Evolutionary conservation across 441 rosid genomes (phyloP).

Genomic region (Melastoma candidum): DNA sequence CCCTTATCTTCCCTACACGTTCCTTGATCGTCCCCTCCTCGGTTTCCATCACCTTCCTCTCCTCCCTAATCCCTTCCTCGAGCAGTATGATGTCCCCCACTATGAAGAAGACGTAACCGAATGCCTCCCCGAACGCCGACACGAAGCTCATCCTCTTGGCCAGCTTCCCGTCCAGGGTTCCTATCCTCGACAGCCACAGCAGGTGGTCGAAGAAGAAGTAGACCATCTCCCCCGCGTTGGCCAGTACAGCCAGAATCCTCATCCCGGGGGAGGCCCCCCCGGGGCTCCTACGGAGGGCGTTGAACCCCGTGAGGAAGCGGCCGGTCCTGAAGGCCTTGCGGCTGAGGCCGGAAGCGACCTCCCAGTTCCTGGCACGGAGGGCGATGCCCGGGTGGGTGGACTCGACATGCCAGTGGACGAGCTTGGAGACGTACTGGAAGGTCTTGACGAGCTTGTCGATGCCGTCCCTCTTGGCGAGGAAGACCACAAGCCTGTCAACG

Average conservation of each 20-base stretch:
- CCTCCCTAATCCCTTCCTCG: constrained; percentile 24
- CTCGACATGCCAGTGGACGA: constrained; percentile 67
- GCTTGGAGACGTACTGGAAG: constrained; percentile 89
- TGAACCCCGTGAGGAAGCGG: constrained; percentile 80
- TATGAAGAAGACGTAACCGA: constrained; percentile 77
- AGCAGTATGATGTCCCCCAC: constrained; percentile 49
- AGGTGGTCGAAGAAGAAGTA: constrained; percentile 92
- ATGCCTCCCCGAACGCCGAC: constrained; percentile 89
- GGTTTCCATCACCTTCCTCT: constrained; percentile 1
- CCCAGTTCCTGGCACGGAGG: constrained; percentile 70
- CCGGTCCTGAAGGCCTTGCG: constrained; percentile 90
- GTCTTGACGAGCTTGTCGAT: constrained; percentile 98
- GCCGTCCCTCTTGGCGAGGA: constrained; percentile 89
- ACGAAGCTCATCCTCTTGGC: constrained; percentile 77
- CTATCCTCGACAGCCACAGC: constrained; percentile 87
- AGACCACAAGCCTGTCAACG: constrained; percentile 79
- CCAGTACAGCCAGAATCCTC: constrained; percentile 46
- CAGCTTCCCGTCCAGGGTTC: constrained; percentile 50
- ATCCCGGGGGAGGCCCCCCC: constrained; percentile 36
- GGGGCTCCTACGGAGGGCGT: constrained; percentile 58
- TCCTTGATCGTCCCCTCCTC: constrained; percentile 13
- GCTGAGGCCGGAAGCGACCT: constrained; percentile 81
- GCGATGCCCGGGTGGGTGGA: constrained; percentile 44
- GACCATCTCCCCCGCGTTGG: constrained; percentile 90
- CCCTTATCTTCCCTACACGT: constrained; percentile 35